Percentiles rank a stretch among this genome's conserved stretches.
Conservation (phyloP, 108 stramenopile genomes). For the Skeletonema potamos region DNA sequence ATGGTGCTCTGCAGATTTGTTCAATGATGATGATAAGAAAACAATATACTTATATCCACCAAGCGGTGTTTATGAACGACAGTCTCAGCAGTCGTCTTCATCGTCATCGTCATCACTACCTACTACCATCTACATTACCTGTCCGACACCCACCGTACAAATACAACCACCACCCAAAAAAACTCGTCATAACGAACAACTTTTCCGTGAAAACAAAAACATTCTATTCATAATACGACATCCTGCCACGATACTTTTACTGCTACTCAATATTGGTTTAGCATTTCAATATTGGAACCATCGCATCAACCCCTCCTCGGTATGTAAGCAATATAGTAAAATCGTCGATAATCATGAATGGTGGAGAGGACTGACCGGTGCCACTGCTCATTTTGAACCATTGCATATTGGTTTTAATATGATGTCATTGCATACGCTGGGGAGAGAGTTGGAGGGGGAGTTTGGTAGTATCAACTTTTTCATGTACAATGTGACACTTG, state of each 20-base stretch:
- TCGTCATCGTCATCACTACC: neutral
- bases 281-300: constrained; percentile 74
- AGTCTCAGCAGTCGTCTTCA: neutral
- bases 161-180: neutral
- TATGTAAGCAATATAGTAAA: constrained; percentile 47
- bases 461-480: constrained; percentile 58
- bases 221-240: constrained; percentile 30
- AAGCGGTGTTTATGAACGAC: constrained; percentile 19
- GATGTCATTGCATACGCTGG: constrained; percentile 66
- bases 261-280: constrained; percentile 54
- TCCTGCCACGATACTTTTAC: constrained; percentile 50
- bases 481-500: constrained; percentile 62
- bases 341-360: constrained; percentile 56
- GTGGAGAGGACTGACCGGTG: constrained; percentile 64
- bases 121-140: constrained; percentile 13
- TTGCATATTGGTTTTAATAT: constrained; percentile 82
- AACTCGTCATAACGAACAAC: constrained; percentile 16
- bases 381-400: constrained; percentile 80
- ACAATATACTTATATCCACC: constrained; percentile 22
- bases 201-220: constrained; percentile 39
- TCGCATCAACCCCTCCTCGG: constrained; percentile 43
- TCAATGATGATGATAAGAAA: neutral
- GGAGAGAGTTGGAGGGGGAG: constrained; percentile 58
- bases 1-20: constrained; percentile 24
- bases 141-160: constrained; percentile 18